Conservation (phyloP, 192 early-diverging fungal species). For the Linnemannia schmuckeri region DNA sequence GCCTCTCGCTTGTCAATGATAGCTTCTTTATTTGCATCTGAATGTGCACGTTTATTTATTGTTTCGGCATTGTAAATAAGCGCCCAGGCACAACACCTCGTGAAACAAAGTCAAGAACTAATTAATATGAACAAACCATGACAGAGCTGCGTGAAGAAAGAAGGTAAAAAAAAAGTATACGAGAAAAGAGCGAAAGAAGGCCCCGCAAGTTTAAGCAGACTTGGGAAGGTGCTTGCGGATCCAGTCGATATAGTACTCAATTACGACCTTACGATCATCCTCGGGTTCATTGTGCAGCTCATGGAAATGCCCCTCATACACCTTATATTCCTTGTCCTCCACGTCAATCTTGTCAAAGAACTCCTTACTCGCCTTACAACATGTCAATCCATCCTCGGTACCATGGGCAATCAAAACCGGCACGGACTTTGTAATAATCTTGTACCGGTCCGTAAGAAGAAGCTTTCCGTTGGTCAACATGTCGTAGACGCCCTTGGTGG, state of each 20-base stretch:
- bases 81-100: neutral
- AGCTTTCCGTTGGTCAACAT: slow-evolving; percentile 66
- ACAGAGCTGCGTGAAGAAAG: neutral
- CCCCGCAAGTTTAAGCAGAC: neutral
- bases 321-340: slow-evolving; percentile 57
- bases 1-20: too few relatives aligned
- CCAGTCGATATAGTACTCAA: slow-evolving; percentile 58
- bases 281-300: slow-evolving; percentile 58
- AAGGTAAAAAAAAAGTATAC: neutral
- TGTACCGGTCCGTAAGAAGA: slow-evolving; percentile 44
- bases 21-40: too few relatives aligned
- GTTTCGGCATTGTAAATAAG: neutral
- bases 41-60: neutral
- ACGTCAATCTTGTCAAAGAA: slow-evolving; percentile 57
- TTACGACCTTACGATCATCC: slow-evolving; percentile 54
- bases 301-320: slow-evolving; percentile 29
- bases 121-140: neutral
- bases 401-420: slow-evolving; percentile 71
- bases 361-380: slow-evolving; percentile 38
- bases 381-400: slow-evolving; percentile 61
- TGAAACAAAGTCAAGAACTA: neutral
- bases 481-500: slow-evolving; percentile 59
- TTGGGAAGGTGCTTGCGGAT: slow-evolving; percentile 37
- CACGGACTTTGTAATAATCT: slow-evolving; percentile 48
- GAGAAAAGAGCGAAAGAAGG: neutral